These are phyloP conservation scores for Nicotiana knightiana DNA, from an alignment of 257 asterid genomes.

Conservation along the genomic window DNA sequence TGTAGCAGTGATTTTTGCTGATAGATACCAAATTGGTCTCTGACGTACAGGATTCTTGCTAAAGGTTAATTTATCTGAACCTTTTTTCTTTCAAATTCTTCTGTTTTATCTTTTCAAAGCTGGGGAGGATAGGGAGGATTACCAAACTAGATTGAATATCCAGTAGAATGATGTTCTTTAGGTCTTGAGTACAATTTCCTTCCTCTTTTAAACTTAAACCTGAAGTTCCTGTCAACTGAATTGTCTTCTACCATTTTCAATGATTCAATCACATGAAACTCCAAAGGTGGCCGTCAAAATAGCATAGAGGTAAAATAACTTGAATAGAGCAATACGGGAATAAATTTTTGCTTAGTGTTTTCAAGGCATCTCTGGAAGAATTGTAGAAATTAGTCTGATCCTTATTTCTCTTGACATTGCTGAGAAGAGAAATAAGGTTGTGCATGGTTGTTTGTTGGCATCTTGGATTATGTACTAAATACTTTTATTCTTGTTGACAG, in stretches of 20 bases:
- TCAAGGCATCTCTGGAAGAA: constrained; percentile 29
- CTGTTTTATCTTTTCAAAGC: constrained; percentile 21
- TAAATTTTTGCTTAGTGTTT: constrained; percentile 24
- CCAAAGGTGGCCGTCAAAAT: constrained; percentile 25
- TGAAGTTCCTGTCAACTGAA: constrained; percentile 23
- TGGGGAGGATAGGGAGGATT: constrained; percentile 18
- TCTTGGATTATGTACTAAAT: constrained; percentile 31
- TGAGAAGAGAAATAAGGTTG: constrained; percentile 33
- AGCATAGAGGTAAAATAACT: constrained; percentile 46
- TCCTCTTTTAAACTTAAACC: constrained; percentile 16
- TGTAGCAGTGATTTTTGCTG: constrained; percentile 21
- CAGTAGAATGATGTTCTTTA: constrained; percentile 38
- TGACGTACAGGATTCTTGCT: constrained; percentile 46
- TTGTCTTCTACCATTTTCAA: constrained; percentile 13
- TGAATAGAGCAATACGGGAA: constrained; percentile 27
- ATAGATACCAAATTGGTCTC: constrained; percentile 35
- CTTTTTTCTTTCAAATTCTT: constrained; percentile 15
- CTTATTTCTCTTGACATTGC: constrained; percentile 33
- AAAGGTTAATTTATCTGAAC: constrained; percentile 55
- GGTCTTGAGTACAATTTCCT: constrained; percentile 39
- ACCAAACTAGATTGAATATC: constrained; percentile 50
- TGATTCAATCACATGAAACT: constrained; percentile 29
- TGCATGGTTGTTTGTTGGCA: constrained; percentile 20
- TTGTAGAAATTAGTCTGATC: constrained; percentile 27
- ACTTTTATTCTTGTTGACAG: constrained; percentile 30